Base-by-base conservation (phyloP, 176 grass and related monocot genomes). In the Pharus latifolius region DNA sequence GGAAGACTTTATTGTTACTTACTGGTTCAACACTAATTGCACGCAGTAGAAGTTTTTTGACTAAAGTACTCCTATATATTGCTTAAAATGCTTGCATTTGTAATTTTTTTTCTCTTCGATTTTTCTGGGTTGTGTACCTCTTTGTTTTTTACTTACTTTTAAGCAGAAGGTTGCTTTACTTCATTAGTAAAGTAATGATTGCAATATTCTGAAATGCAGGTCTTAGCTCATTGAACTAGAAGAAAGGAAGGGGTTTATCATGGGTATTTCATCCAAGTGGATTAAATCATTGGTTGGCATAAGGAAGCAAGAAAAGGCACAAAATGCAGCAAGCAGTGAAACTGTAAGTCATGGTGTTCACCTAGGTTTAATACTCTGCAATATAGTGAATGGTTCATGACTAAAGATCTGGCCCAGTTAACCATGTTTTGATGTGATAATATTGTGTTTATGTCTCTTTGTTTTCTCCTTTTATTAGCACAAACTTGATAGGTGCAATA, bases 251-350 rank as follows among this genome's bases (percentile, higher is more conserved):
- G 40, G 24, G 46, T 7, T 35, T 70, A 51, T 37, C 15, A 86
- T 96, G 91, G 91, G 91, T 16, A 96, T 91, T 53, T 88, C 91
- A 45, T 67, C 91, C 24, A 96, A 96, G 74, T 96, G 91, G 91
- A 80, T 96, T 40, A 96, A 96, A 85, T 91, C 87, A 25, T 73
- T 96, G 75, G 84, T 96, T 52, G 87, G 91, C 64, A 75, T 91
- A 70, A 83, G 55, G 59, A 96, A 88, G 68, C 75, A 85, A 77
- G 78, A 91, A 55, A 96, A 82, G 11, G 22, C 74, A 48, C 72
- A 72, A 56, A 67, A 79, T 72, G 73, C 60, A 14, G 79, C 78
- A 31, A 91, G 83, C 50, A 74, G 80, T 70, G 81, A 80, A 85
- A 64, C 75, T 25, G 91, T 96, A 86, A 96, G 87, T 74, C 34